Evolutionary conservation across 1,284 basidiomycete species (phyloP).

Genomic region (Pyrrhoderma noxium): DNA sequence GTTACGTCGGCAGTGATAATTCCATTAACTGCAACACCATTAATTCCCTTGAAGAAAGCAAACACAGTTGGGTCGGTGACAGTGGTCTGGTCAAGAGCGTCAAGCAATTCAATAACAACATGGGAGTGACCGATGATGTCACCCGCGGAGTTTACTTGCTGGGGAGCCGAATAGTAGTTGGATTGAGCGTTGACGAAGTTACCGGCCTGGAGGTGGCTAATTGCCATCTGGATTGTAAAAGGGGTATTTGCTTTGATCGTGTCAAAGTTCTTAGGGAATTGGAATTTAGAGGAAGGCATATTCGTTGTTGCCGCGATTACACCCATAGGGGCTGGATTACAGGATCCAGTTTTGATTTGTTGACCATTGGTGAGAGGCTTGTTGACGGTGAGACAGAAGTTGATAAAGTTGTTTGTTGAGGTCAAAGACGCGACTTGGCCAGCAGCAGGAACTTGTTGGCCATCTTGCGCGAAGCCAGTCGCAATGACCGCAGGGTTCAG

Average conservation of each 20-base stretch:
- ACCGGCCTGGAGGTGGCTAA: constrained; percentile 43
- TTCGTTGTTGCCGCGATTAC: constrained; percentile 36
- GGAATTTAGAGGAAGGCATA: constrained; percentile 47
- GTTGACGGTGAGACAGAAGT: constrained; percentile 29
- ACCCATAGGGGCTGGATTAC: constrained; percentile 37
- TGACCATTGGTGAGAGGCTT: constrained; percentile 37
- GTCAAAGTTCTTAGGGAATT: constrained; percentile 37
- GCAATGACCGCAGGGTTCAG: constrained; percentile 37
- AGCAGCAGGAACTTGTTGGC: constrained; percentile 35
- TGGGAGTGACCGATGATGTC: constrained; percentile 56
- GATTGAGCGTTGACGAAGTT: constrained; percentile 45
- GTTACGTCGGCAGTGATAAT: constrained; percentile 48
- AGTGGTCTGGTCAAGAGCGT: constrained; percentile 43
- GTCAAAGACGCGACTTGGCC: constrained; percentile 43
- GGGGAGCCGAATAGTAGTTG: constrained; percentile 53
- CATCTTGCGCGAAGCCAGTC: constrained; percentile 36
- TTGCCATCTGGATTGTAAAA: constrained; percentile 45
- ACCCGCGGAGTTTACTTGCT: constrained; percentile 48
- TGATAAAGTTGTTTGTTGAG: constrained; percentile 52
- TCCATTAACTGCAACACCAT: constrained; percentile 38
- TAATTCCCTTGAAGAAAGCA: constrained; percentile 67
- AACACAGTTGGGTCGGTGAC: constrained; percentile 52
- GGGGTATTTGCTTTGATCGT: constrained; percentile 34
- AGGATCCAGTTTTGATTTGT: constrained; percentile 37
- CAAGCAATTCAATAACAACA: constrained; percentile 53